These are phyloP conservation scores for Gaertneriomyces semiglobifer DNA, from an alignment of 192 early-diverging fungal species.

Conservation along the genomic window DNA sequence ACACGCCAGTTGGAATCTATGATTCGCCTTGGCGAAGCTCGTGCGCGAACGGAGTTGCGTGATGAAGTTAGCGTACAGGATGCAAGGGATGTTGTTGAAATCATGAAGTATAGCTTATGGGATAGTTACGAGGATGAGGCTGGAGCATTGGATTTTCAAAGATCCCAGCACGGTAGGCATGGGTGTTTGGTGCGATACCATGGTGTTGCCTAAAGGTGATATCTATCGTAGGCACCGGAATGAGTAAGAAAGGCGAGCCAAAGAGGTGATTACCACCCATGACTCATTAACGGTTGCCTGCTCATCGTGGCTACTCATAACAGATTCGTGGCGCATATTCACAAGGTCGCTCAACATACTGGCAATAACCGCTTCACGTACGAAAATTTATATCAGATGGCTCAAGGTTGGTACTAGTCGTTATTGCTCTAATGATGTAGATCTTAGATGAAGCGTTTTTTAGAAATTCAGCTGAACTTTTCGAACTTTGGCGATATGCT, in stretches of 20 bases:
- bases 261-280: constrained; percentile 42
- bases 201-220: not conserved
- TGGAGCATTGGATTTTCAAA: constrained; percentile 53
- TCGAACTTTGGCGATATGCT: constrained; percentile 63
- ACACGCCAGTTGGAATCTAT: constrained; percentile 80
- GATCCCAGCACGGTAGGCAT: constrained; percentile 55
- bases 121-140: constrained; percentile 59
- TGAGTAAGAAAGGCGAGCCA: constrained; percentile 50
- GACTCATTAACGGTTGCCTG: too few relatives aligned
- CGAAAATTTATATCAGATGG: constrained; percentile 60
- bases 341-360: constrained; percentile 52
- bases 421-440: constrained; percentile 7
- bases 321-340: constrained; percentile 58
- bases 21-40: constrained; percentile 71
- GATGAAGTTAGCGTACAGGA: constrained; percentile 66
- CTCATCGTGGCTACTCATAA: not conserved
- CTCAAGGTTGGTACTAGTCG: constrained; percentile 35
- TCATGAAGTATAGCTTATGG: constrained; percentile 69
- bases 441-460: not conserved
- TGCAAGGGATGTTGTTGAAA: constrained; percentile 72
- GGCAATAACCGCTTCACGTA: constrained; percentile 66
- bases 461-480: constrained; percentile 49
- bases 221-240: constrained; percentile 37
- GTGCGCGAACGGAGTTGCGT: constrained; percentile 73
- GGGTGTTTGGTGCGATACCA: not conserved